These are phyloP conservation scores for Rhazya stricta DNA, from an alignment of 257 asterid genomes.

Conservation along the genomic window DNA sequence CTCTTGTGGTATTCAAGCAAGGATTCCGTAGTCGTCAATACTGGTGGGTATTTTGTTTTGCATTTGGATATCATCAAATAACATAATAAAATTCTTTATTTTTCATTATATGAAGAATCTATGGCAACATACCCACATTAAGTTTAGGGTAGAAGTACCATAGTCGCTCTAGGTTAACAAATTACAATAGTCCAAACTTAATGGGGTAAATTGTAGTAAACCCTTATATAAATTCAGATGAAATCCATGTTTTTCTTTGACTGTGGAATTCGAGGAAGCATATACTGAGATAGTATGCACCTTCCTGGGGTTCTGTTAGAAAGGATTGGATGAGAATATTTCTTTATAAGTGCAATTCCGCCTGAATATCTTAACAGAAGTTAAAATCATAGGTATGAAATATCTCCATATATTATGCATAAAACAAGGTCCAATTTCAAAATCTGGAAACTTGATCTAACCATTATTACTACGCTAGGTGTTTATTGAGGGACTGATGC, in stretches of 20 bases:
- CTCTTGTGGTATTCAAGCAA: conserved; percentile 84
- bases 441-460: too few species aligned
- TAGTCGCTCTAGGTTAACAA: too few species aligned
- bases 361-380: too few species aligned
- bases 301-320: neutral
- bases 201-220: too few species aligned
- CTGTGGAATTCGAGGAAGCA: neutral
- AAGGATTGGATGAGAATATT: neutral
- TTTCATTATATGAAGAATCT: too few species aligned
- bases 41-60: conserved; percentile 36
- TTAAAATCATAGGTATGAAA: too few species aligned
- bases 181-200: too few species aligned
- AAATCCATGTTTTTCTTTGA: neutral
- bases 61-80: neutral
- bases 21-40: conserved; percentile 77
- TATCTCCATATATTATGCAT: neutral
- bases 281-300: neutral
- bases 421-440: neutral
- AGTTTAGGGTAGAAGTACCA: too few species aligned
- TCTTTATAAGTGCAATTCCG: neutral
- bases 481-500: too few species aligned
- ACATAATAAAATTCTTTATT: neutral
- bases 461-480: too few species aligned
- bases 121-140: too few species aligned
- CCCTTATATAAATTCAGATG: too few species aligned